Evolutionary conservation across 2,329 filamentous ascomycete genomes (phyloP).

Genomic region (Pseudogymnoascus sp.): DNA sequence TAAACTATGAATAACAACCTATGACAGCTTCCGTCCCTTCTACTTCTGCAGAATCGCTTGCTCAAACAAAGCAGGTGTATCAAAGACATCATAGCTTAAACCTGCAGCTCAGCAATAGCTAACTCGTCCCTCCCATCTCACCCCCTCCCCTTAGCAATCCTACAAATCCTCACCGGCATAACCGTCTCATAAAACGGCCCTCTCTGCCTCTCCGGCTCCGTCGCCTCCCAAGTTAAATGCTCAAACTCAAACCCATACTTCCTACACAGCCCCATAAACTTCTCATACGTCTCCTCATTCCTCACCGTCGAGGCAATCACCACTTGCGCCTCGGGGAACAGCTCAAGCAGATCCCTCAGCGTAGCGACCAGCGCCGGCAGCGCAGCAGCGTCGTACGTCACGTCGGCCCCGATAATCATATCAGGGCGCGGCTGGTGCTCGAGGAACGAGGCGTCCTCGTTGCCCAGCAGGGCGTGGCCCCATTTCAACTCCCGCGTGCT

Average conservation of each 20-base stretch:
- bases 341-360: constrained; percentile 51
- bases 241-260: constrained; percentile 34
- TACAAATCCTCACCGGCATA: constrained; percentile 53
- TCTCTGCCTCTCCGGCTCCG: constrained; percentile 36
- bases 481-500: constrained; percentile 50
- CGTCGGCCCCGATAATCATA: constrained; percentile 66
- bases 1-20: neutral
- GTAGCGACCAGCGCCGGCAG: constrained; percentile 60
- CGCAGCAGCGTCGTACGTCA: constrained; percentile 64
- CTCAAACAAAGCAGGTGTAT: neutral
- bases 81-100: neutral
- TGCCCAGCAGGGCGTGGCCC: constrained; percentile 28
- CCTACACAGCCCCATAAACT: constrained; percentile 52
- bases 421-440: constrained; percentile 43
- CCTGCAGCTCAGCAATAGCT: neutral
- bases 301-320: constrained; percentile 65
- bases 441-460: constrained; percentile 27
- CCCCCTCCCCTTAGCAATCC: constrained; percentile 25
- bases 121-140: neutral
- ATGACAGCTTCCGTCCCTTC: neutral
- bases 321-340: constrained; percentile 50
- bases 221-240: constrained; percentile 38
- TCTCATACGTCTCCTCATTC: constrained; percentile 60
- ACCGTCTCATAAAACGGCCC: constrained; percentile 59
- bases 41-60: neutral